A percentile compares a stretch with the other conserved stretches of the same genome.
Conservation (phyloP, 345 rosid species). For the Eucalyptus viminalis region DNA sequence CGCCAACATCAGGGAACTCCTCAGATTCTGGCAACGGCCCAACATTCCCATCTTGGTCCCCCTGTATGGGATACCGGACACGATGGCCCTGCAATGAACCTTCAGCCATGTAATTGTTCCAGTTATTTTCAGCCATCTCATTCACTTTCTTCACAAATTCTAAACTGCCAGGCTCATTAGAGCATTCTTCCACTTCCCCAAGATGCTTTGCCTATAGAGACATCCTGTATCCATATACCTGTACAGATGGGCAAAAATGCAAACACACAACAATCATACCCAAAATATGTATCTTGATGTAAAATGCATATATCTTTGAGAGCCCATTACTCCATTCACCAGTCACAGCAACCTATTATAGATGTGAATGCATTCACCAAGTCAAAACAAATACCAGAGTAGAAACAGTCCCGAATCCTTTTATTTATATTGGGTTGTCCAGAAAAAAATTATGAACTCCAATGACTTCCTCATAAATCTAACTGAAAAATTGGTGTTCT, state of each 20-base stretch:
- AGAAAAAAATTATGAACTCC: background rate
- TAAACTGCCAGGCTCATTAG: slow-evolving; percentile 35
- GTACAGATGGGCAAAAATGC: background rate
- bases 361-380: background rate
- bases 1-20: slow-evolving; percentile 79
- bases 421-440: background rate
- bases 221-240: slow-evolving; percentile 89
- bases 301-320: background rate
- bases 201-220: slow-evolving; percentile 93
- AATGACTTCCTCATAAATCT: background rate
- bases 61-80: slow-evolving; percentile 61
- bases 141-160: slow-evolving; percentile 58
- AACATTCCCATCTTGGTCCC: slow-evolving; percentile 46
- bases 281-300: background rate
- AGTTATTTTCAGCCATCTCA: background rate
- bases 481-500: background rate
- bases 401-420: background rate
- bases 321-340: background rate
- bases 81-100: slow-evolving; percentile 61
- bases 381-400: background rate
- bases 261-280: background rate
- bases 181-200: slow-evolving; percentile 23
- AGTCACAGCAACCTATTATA: background rate
- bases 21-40: slow-evolving; percentile 44
- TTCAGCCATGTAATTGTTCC: slow-evolving; percentile 17